Evolutionary conservation across 106 monocot genomes (phyloP).

Genomic region (Posidonia australis): DNA sequence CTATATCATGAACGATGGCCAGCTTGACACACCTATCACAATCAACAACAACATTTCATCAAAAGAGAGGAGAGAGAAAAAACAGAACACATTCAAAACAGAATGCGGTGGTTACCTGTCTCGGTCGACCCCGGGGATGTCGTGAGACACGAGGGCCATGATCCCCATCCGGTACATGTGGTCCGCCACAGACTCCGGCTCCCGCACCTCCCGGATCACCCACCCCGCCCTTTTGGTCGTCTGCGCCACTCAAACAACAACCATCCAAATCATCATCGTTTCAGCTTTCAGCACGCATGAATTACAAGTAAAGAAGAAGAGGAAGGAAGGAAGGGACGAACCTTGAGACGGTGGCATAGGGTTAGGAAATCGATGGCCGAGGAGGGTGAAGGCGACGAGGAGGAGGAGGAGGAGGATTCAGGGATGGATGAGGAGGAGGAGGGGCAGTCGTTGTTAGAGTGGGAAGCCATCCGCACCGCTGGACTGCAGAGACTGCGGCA

Average conservation of each 20-base stretch:
- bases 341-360: conserved; percentile 77
- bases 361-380: conserved; percentile 64
- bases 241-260: conserved; percentile 35
- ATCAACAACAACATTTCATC: neutral
- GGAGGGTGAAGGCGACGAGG: conserved; percentile 2
- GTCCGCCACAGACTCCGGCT: conserved; percentile 89
- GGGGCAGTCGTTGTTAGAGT: too few species aligned
- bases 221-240: conserved; percentile 91
- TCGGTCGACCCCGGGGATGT: conserved; percentile 52
- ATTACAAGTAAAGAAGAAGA: conserved; percentile 1
- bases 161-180: conserved; percentile 99
- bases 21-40: conserved; percentile 70
- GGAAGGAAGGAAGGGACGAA: neutral
- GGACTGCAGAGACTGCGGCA: too few species aligned
- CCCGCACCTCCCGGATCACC: conserved; percentile 59
- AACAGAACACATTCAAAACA: neutral
- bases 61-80: neutral
- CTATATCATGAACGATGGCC: conserved; percentile 88
- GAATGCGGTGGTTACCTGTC: conserved; percentile 41
- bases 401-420: too few species aligned
- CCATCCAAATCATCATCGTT: neutral
- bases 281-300: neutral
- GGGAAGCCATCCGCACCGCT: too few species aligned
- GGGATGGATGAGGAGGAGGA: too few species aligned
- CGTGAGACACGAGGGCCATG: conserved; percentile 66